Evolutionary conservation across 2,329 filamentous ascomycete species (phyloP).

Genomic region (Fusarium tanahbumbuense): DNA sequence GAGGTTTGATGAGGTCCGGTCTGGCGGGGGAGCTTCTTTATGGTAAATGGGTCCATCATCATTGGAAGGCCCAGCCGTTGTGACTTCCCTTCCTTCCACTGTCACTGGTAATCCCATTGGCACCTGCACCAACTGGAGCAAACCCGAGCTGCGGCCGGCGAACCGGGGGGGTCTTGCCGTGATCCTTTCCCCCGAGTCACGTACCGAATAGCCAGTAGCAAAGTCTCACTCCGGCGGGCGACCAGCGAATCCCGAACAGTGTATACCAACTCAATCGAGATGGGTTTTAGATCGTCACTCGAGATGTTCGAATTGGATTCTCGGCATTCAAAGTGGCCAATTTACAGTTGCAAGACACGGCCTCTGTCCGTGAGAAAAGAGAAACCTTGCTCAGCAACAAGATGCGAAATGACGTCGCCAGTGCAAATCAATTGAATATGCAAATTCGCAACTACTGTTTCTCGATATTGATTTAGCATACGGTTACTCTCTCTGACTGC

Average conservation of each 20-base stretch:
- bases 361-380: constrained; percentile 14
- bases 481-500: background rate
- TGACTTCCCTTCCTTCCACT: constrained; percentile 15
- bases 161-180: constrained; percentile 46
- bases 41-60: constrained; percentile 42
- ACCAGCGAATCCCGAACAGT: constrained; percentile 9
- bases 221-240: constrained; percentile 16
- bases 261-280: background rate
- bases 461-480: background rate
- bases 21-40: constrained; percentile 46
- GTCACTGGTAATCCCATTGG: constrained; percentile 41
- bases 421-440: background rate
- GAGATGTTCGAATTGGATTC: constrained; percentile 15
- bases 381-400: constrained; percentile 1
- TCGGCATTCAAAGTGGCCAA: constrained; percentile 33
- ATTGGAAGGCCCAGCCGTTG: constrained; percentile 39
- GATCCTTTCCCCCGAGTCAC: constrained; percentile 49
- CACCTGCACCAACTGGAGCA: constrained; percentile 43
- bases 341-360: background rate
- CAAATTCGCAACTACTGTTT: background rate
- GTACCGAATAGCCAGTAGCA: constrained; percentile 42
- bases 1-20: constrained; percentile 41
- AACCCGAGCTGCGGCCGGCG: constrained; percentile 42
- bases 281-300: constrained; percentile 27
- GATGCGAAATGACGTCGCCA: constrained; percentile 20